A percentile compares a stretch with the other conserved stretches of the same genome.
Conservation (phyloP, 768 basidiomycete species). For the Infundibulicybe gibba region DNA sequence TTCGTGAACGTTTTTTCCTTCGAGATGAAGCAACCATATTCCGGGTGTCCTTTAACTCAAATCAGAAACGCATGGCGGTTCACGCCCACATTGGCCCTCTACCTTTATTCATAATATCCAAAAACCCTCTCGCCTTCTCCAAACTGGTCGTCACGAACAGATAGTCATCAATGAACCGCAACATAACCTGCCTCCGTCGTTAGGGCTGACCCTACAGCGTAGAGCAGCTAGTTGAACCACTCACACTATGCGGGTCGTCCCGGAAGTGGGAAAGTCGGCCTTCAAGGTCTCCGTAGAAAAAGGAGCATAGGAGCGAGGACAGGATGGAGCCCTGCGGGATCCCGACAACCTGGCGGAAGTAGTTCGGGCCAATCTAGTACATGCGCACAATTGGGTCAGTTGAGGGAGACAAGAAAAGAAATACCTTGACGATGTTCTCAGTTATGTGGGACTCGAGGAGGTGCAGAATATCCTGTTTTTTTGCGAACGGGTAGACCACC, state of each 20-base stretch:
- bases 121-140: slow-evolving; percentile 59
- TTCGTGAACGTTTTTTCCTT: slow-evolving; percentile 87
- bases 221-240: slow-evolving; percentile 16
- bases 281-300: slow-evolving; percentile 94
- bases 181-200: slow-evolving; percentile 48
- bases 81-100: not conserved
- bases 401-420: not conserved
- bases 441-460: slow-evolving; percentile 88
- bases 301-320: slow-evolving; percentile 89
- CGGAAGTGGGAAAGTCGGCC: slow-evolving; percentile 48
- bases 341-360: slow-evolving; percentile 87
- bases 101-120: slow-evolving; percentile 77
- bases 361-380: slow-evolving; percentile 69
- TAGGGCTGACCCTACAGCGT: not conserved
- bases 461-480: slow-evolving; percentile 57
- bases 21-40: slow-evolving; percentile 92
- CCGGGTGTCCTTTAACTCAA: slow-evolving; percentile 68
- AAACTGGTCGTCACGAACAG: slow-evolving; percentile 75
- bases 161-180: slow-evolving; percentile 95
- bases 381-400: not conserved
- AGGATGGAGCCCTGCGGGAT: slow-evolving; percentile 98
- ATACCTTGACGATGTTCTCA: slow-evolving; percentile 88
- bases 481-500: slow-evolving; percentile 48
- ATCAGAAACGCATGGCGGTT: not conserved
- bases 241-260: slow-evolving; percentile 57